These are phyloP conservation scores for Blastosporella zonata DNA, from an alignment of 1,284 basidiomycete species.

Conservation along the genomic window DNA sequence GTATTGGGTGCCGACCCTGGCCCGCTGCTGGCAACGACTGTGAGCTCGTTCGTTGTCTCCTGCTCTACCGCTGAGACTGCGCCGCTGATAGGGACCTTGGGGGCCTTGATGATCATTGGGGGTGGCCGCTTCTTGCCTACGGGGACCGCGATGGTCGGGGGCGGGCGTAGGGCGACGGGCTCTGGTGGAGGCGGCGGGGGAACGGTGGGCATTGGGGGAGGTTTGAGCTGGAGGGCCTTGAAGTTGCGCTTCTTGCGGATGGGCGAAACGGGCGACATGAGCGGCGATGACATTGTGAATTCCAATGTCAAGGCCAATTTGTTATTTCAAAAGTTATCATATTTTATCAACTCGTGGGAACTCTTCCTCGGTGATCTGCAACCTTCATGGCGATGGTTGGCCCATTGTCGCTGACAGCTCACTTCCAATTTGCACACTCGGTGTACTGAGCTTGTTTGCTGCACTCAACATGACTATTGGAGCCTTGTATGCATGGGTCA, in stretches of 20 bases:
- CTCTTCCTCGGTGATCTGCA: neutral
- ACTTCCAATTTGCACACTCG: too few species aligned
- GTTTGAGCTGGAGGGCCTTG: conserved; percentile 41
- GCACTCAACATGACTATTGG: too few species aligned
- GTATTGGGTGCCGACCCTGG: conserved; percentile 33
- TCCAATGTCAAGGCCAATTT: neutral
- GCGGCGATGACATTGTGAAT: conserved; percentile 23
- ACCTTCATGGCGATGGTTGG: neutral
- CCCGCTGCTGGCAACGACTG: conserved; percentile 28
- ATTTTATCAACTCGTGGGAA: conserved; percentile 7
- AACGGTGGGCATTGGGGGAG: conserved; percentile 26
- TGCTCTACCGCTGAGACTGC: conserved; percentile 30
- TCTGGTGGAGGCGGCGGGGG: conserved; percentile 23
- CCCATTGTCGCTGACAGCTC: neutral
- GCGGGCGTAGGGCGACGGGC: conserved; percentile 33
- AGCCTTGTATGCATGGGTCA: too few species aligned
- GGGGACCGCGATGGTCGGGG: conserved; percentile 29
- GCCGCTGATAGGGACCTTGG: conserved; percentile 33
- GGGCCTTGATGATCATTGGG: conserved; percentile 44
- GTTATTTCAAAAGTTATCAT: neutral
- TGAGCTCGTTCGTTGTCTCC: conserved; percentile 29
- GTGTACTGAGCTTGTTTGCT: too few species aligned
- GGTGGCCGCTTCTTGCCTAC: conserved; percentile 38
- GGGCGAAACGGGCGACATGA: conserved; percentile 23
- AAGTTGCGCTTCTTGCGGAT: conserved; percentile 51